Evolutionary conservation across 192 early-diverging fungal genomes (phyloP), one percentile per base, ranked within the genome.

Genomic region (Blastocladiella britannica): DNA sequence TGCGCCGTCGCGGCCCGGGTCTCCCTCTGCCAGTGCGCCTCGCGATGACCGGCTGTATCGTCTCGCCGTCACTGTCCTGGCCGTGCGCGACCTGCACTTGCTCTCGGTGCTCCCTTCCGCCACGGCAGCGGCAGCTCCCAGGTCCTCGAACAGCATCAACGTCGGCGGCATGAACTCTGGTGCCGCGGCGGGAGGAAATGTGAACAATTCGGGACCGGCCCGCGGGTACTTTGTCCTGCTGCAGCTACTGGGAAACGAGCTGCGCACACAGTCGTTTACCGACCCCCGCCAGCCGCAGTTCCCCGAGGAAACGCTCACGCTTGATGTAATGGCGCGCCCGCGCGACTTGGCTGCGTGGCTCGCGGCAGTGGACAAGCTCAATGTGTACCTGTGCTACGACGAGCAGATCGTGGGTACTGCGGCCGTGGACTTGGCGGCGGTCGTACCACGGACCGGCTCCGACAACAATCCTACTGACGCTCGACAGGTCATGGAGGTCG

Each of bases 291-390:
- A 64, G 2, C 73, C 75, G 9, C 54, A 43, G 4, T 78, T 80
- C 58, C 62, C 75, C 2, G 58, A 73, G 12, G 75, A 80, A 53
- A 55, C 68, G 12, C 60, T 80, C 37, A 69, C 71, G 8, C 64
- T 80, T 28, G 67, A 69, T 7, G 37, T 80, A 22, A 57, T 66
- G 9, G 60, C 64, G 4, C 56, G 62, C 3, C n/a, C 29, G 1
- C 27, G 43, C 6, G 60, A 72, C 28, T 25, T 80, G 9, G 47
- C 29, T 3, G 24, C 25, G 2, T 70, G 74, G 28, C 51, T 78
- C 20, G 24, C 31, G 8, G 69, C 73, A 26, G 29, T 73, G 20
- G 64, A 62, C 22, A 58, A 51, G 5, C 47, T 78, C 0, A 54
- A 59, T 5, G 60, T 78, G 52, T 66, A 73, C 31, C 58, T 78